These are phyloP conservation scores for Cyanodermella asteris DNA, from an alignment of 2,329 filamentous ascomycete species.

Conservation along the genomic window DNA sequence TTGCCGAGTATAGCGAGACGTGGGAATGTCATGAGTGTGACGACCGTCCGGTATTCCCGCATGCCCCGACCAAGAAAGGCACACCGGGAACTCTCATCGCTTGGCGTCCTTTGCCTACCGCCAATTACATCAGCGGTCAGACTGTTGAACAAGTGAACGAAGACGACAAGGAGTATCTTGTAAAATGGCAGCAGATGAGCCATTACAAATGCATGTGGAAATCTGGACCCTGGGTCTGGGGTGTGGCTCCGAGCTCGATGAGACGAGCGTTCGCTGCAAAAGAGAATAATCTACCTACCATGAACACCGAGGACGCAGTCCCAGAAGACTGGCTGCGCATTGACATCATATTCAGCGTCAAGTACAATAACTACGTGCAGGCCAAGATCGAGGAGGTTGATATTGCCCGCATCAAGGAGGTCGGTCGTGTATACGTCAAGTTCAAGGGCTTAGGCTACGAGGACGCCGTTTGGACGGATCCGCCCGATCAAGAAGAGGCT, in stretches of 20 bases:
- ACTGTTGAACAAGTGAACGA: conserved; percentile 37
- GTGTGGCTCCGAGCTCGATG: conserved; percentile 40
- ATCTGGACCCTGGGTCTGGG: conserved; percentile 73
- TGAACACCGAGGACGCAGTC: conserved; percentile 56
- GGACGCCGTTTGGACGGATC: conserved; percentile 72
- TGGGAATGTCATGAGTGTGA: conserved; percentile 69
- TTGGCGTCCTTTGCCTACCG: conserved; percentile 52
- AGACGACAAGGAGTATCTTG: conserved; percentile 71
- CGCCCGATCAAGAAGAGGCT: conserved; percentile 42
- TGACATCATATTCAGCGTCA: conserved; percentile 74
- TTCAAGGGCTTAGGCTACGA: conserved; percentile 85
- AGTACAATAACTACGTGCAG: conserved; percentile 37
- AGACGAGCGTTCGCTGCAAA: conserved; percentile 56
- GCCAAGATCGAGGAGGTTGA: conserved; percentile 46
- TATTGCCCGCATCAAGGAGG: conserved; percentile 45
- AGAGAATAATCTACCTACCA: conserved; percentile 41
- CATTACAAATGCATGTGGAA: conserved; percentile 74
- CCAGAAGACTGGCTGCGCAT: conserved; percentile 68
- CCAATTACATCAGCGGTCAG: conserved; percentile 31
- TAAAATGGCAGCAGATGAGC: conserved; percentile 68
- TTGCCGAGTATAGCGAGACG: conserved; percentile 48
- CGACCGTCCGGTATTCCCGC: too few relatives aligned
- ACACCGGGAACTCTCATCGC: conserved; percentile 66
- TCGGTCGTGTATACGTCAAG: conserved; percentile 62
- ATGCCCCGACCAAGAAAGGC: conserved; percentile 32